Evolutionary conservation across 305 asterid species (phyloP).

Genomic region (Ajuga reptans): DNA sequence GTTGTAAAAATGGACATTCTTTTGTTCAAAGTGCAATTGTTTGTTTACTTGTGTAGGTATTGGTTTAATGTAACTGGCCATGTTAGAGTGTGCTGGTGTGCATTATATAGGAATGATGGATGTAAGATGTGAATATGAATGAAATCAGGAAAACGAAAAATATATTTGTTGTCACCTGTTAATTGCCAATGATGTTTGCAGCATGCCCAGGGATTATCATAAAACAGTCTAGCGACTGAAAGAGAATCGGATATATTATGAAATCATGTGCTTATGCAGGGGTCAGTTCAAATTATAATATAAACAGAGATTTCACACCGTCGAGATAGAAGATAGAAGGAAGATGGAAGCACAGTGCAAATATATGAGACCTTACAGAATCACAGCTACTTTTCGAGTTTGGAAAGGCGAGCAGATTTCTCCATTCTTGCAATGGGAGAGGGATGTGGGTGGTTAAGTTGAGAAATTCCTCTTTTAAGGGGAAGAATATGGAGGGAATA

Average conservation of each 20-base stretch:
- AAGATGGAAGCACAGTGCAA: neutral
- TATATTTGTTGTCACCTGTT: neutral
- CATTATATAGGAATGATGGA: neutral
- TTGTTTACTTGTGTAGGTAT: slow-evolving; percentile 11
- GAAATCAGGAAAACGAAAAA: neutral
- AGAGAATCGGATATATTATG: too few species aligned
- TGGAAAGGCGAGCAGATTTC: neutral
- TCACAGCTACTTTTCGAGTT: too few species aligned
- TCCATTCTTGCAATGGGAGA: neutral
- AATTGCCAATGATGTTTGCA: neutral
- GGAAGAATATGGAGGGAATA: slow-evolving; percentile 30
- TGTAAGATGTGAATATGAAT: slow-evolving; percentile 20
- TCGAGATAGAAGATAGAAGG: neutral
- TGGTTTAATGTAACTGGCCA: slow-evolving; percentile 7
- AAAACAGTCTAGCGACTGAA: neutral
- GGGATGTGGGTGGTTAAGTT: neutral
- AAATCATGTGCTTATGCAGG: neutral
- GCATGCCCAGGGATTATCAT: neutral
- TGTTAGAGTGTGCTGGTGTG: neutral
- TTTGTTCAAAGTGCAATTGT: slow-evolving; percentile 18
- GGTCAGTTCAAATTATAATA: neutral
- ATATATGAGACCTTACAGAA: neutral
- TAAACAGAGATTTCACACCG: neutral
- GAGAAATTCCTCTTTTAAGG: neutral
- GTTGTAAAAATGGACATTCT: slow-evolving; percentile 20